Conservation (phyloP, 768 basidiomycete genomes). For the Kwoniella pini region DNA sequence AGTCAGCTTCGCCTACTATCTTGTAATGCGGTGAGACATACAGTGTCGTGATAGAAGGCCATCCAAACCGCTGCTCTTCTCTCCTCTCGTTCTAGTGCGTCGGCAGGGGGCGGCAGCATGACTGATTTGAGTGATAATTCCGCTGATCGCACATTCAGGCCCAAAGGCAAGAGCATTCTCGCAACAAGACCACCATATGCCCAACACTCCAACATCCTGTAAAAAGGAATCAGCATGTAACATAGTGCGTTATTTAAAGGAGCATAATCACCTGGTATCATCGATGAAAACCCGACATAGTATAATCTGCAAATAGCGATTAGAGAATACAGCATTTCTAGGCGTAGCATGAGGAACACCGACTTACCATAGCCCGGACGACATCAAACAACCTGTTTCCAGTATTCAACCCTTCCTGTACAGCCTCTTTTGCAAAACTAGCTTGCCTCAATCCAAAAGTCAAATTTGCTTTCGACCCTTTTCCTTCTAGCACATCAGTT, state of each 20-base stretch:
- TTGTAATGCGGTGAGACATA: slow-evolving; percentile 1
- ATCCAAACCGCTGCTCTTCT: slow-evolving; percentile 48
- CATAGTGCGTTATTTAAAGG: not conserved
- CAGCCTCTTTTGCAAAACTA: slow-evolving; percentile 37
- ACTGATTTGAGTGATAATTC: slow-evolving; percentile 45
- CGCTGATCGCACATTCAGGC: slow-evolving; percentile 43
- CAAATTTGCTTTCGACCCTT: slow-evolving; percentile 1
- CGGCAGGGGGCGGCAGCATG: slow-evolving; percentile 45
- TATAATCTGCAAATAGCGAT: slow-evolving; percentile 28
- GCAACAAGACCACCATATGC: slow-evolving; percentile 46
- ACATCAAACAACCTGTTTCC: slow-evolving; percentile 49
- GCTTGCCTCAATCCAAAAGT: slow-evolving; percentile 34
- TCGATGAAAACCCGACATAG: slow-evolving; percentile 45
- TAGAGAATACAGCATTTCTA: not conserved
- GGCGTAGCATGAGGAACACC: not conserved
- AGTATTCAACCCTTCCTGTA: slow-evolving; percentile 43
- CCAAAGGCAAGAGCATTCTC: slow-evolving; percentile 46
- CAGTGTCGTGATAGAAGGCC: slow-evolving; percentile 50
- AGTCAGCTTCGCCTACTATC: not conserved
- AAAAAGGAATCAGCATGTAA: not conserved
- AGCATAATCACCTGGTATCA: slow-evolving; percentile 29
- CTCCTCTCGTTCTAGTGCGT: slow-evolving; percentile 52
- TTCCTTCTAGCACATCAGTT: slow-evolving; percentile 2
- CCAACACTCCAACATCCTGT: slow-evolving; percentile 48
- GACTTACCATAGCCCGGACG: slow-evolving; percentile 47